Evolutionary conservation across 345 rosid genomes (phyloP).

Genomic region (rapeseed (Brassica napus)): Da-Ae NC_063442.1:29300001-29300500

Average conservation of each 20-base stretch:
- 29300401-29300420: not conserved
- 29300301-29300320: conserved; percentile 53
- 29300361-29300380: conserved; percentile 69
- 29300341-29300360: conserved; percentile 57
- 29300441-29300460: not conserved
- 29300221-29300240: not conserved
- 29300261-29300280: not conserved
- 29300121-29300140: not conserved
- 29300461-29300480: not conserved
- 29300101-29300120: conserved; percentile 6
- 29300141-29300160: not conserved
- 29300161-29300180: not conserved
- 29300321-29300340: conserved; percentile 56
- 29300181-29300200: not conserved
- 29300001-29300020: no score
- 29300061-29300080: not conserved
- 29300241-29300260: not conserved
- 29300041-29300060: not conserved
- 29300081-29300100: not conserved
- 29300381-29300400: conserved; percentile 21
- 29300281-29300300: conserved; percentile 68
- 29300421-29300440: not conserved
- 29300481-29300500: conserved; percentile 52
- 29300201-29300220: not conserved
- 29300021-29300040: not conserved